phyloP scores from a whole-genome alignment of 768 basidiomycete species.

The Lactarius trivialis region DNA sequence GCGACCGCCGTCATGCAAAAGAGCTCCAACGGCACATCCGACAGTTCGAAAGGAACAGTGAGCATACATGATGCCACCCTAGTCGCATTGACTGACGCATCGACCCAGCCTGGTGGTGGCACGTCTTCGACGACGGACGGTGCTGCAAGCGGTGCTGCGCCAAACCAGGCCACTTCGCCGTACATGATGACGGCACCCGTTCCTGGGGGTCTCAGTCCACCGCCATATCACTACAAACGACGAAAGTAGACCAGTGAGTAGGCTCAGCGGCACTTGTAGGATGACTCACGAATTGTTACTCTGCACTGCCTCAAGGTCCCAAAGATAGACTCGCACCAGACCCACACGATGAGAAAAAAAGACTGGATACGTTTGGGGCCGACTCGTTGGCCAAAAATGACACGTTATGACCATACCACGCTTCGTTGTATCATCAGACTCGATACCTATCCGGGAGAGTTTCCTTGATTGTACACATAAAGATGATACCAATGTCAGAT shows the following conservation, averaged over 20 bases:
- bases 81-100: conserved; percentile 83
- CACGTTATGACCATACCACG: conserved; percentile 6
- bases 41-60: conserved; percentile 83
- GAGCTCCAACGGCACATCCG: conserved; percentile 6
- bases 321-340: not conserved
- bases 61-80: conserved; percentile 82
- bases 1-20: conserved; percentile 19
- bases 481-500: conserved; percentile 19
- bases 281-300: not conserved
- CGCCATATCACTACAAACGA: conserved; percentile 21
- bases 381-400: conserved; percentile 4
- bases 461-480: conserved; percentile 10
- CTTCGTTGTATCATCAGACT: conserved; percentile 13
- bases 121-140: conserved; percentile 44
- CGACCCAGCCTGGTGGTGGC: conserved; percentile 84
- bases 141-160: not conserved
- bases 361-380: not conserved
- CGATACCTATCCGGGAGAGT: conserved; percentile 9
- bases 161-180: conserved; percentile 10
- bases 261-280: not conserved
- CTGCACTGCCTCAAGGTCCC: not conserved
- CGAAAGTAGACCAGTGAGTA: conserved; percentile 9
- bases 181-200: conserved; percentile 17
- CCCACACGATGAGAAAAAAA: not conserved
- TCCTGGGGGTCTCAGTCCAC: conserved; percentile 24